Evolutionary conservation across 352 stramenopile species (phyloP).

Genomic region (Phytophthora constricta): DNA sequence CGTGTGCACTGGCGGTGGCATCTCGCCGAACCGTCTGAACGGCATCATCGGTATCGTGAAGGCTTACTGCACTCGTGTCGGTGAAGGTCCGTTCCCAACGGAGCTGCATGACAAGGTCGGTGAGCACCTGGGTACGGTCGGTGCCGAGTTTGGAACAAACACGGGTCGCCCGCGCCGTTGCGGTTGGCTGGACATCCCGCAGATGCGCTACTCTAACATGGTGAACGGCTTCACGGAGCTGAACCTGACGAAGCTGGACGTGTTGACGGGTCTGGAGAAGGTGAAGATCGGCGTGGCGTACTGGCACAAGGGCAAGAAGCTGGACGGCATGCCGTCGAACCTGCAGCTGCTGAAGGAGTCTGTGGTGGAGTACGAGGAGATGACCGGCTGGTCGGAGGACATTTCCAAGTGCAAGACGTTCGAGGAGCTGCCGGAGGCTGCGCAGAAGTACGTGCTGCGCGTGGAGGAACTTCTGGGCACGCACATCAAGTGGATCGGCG

Average conservation of each 20-base stretch:
- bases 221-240: conserved; percentile 97
- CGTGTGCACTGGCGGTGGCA: conserved; percentile 96
- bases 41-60: conserved; percentile 99
- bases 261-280: conserved; percentile 96
- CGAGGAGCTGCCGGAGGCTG: conserved; percentile 95
- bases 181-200: conserved; percentile 98
- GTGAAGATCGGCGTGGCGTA: conserved; percentile 97
- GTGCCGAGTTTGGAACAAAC: conserved; percentile 98
- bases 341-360: conserved; percentile 93
- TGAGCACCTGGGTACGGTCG: conserved; percentile 91
- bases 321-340: conserved; percentile 95
- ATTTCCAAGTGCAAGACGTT: conserved; percentile 97
- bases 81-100: conserved; percentile 98
- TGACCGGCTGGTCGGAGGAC: conserved; percentile 95
- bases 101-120: conserved; percentile 94
- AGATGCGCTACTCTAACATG: conserved; percentile 94
- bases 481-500: conserved; percentile 98
- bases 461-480: conserved; percentile 97
- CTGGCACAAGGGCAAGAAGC: conserved; percentile 94
- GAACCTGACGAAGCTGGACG: conserved; percentile 99
- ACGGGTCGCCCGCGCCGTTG: conserved; percentile 97
- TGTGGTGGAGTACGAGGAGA: conserved; percentile 96
- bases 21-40: conserved; percentile 92
- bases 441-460: conserved; percentile 96
- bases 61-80: conserved; percentile 99